phyloP scores from a whole-genome alignment of 495 filamentous ascomycete genomes.

The Aspergillus wentii region DNA sequence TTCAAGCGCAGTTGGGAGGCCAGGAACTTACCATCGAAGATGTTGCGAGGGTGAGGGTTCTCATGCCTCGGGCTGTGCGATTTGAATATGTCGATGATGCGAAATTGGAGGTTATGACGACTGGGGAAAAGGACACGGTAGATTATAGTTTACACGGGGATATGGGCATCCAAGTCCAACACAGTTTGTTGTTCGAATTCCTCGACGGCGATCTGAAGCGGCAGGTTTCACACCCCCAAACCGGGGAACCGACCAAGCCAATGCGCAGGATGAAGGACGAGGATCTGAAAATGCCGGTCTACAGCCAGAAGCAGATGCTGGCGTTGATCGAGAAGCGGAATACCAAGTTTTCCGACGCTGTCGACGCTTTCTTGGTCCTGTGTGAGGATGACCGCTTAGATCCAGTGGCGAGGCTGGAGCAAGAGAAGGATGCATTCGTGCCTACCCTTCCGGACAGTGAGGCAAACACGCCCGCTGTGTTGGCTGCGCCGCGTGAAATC shows the following conservation, averaged over 20 bases:
- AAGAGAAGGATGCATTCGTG: conserved; percentile 36
- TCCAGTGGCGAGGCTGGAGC: conserved; percentile 59
- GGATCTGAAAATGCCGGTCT: conserved; percentile 89
- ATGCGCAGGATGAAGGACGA: conserved; percentile 63
- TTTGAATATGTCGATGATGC: conserved; percentile 86
- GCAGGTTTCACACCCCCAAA: conserved; percentile 64
- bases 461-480: conserved; percentile 39
- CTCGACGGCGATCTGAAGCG: conserved; percentile 86
- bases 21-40: conserved; percentile 66
- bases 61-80: conserved; percentile 70
- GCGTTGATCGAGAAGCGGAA: conserved; percentile 89
- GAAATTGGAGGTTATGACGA: conserved; percentile 70
- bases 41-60: conserved; percentile 72
- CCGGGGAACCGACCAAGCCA: conserved; percentile 63
- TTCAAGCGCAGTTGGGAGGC: conserved; percentile 72
- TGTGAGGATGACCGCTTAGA: conserved; percentile 64
- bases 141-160: conserved; percentile 14
- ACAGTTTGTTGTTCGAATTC: conserved; percentile 77
- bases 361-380: conserved; percentile 69
- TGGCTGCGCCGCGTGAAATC: conserved; percentile 55
- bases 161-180: conserved; percentile 15
- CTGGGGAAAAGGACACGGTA: conserved; percentile 46
- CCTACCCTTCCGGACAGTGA: conserved; percentile 47
- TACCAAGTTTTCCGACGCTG: conserved; percentile 72
- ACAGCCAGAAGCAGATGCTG: conserved; percentile 88